Conservation (phyloP, 225 moss, liverwort and hornwort species). For the Antitrichia curtipendula region DNA sequence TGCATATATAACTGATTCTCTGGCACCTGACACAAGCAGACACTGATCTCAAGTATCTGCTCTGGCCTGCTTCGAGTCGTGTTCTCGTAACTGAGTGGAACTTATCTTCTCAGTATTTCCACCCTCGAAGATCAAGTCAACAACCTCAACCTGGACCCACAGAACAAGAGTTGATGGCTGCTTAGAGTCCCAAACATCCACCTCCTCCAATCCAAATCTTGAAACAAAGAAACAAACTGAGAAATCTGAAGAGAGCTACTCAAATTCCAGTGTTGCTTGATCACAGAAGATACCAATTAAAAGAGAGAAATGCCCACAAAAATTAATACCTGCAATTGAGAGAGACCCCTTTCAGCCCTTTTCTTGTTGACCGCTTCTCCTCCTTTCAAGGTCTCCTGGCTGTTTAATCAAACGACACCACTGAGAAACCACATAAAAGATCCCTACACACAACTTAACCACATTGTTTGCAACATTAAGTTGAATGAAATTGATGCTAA, state of each 20-base stretch:
- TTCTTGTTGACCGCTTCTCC: conserved; percentile 68
- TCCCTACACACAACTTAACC: not conserved
- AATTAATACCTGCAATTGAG: conserved; percentile 41
- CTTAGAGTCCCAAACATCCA: not conserved
- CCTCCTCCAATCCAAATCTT: not conserved
- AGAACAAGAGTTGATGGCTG: not conserved
- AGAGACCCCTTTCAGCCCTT: conserved; percentile 60
- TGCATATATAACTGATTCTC: not conserved
- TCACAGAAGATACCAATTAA: not conserved
- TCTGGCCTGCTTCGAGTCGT: not conserved
- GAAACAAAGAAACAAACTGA: not conserved
- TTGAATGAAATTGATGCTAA: not conserved
- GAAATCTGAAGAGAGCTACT: not conserved
- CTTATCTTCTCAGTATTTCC: conserved; percentile 51
- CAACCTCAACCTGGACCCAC: conserved; percentile 31
- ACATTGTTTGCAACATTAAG: not conserved
- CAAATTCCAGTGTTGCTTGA: not conserved
- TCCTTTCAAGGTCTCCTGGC: conserved; percentile 59
- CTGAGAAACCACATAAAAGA: not conserved
- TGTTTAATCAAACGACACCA: not conserved
- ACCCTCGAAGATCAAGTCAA: conserved; percentile 39
- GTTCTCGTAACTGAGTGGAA: conserved; percentile 17
- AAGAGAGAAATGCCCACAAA: not conserved
- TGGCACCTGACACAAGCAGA: not conserved
- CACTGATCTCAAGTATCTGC: not conserved